Evolutionary conservation across 2,329 filamentous ascomycete genomes (phyloP), one percentile per base, ranked within the genome.

Genomic region (Periconia macrospinosa): DNA sequence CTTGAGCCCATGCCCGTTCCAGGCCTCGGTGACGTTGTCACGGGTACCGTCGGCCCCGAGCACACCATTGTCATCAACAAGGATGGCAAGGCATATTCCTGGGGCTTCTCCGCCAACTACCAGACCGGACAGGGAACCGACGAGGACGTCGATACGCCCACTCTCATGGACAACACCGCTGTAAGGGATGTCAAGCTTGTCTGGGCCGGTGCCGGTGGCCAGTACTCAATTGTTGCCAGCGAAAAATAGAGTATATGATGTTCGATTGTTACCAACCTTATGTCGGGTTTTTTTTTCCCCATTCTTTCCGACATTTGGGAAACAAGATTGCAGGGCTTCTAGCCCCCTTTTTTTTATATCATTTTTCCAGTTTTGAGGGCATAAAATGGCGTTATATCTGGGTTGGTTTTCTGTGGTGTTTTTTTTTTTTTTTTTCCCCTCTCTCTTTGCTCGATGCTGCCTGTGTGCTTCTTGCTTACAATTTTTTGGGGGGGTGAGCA

Each of bases 181-280:
- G 84, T 94, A 27, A 83, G 86, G 30, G 90, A 85, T 41, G 87
- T 88, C 75, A 86, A 87, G 72, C 81, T 97, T 42, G 81, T 86
- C 33, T 91, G 83, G 75, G 90, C 89, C n/a, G 90, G 90, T 42
- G 88, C 88, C n/a, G 92, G 93, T 60, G 92, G 92, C 6, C 92
- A 97, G 69, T 97, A 86, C 72, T 88, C 86, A 1, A 75, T 90
- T 20, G 64, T 90, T n/a, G 79, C 81, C 37, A 67, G 62, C 46
- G 63, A 66, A 57, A 68, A 67, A 53, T 65, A 63, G 43, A 37
- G 17, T 27, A n/a, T 27, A 27, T 27, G 8, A 27, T 27, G 23
- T 27, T 27, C 30, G n/a, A n/a, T n/a, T n/a, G n/a, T n/a, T n/a
- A 9, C 15, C 20, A 20, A 15, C 33, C 23, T 18, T 14, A 19